phyloP scores from a whole-genome alignment of 2,329 filamentous ascomycete species.

The Ophiosphaerella herpotricha region DNA sequence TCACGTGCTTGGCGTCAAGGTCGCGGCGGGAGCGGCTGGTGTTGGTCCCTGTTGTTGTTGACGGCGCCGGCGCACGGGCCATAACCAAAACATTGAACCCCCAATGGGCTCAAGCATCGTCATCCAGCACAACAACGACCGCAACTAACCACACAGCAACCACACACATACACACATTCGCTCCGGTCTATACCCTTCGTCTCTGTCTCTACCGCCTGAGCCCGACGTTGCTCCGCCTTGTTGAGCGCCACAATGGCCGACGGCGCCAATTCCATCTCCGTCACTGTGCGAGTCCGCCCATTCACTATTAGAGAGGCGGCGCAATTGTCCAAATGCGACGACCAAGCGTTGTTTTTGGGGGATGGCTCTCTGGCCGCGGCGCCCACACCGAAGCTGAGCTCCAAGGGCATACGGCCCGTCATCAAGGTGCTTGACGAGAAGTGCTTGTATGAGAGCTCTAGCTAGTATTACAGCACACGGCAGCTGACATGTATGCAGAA shows the following conservation, averaged over 20 bases:
- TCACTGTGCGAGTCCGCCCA: constrained; percentile 65
- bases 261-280: constrained; percentile 56
- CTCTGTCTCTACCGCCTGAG: neutral
- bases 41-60: constrained; percentile 35
- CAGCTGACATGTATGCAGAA: constrained; percentile 58
- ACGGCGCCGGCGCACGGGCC: constrained; percentile 17
- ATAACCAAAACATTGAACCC: constrained; percentile 21
- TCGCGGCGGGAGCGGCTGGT: constrained; percentile 21
- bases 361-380: constrained; percentile 91
- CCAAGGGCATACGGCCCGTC: constrained; percentile 85
- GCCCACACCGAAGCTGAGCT: constrained; percentile 80
- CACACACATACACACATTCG: too few relatives aligned
- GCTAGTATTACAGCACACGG: neutral
- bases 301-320: constrained; percentile 91
- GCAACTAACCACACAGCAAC: neutral
- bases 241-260: constrained; percentile 41
- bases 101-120: constrained; percentile 20
- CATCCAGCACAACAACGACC: constrained; percentile 19
- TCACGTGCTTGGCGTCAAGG: constrained; percentile 24
- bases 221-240: constrained; percentile 6
- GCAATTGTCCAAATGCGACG: constrained; percentile 79
- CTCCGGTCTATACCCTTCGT: too few relatives aligned
- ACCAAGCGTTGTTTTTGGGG: constrained; percentile 89
- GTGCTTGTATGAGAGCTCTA: constrained; percentile 72
- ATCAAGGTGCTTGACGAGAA: constrained; percentile 96